Evolutionary conservation across 495 filamentous ascomycete species (phyloP).

Genomic region (Aspergillus kassunensis): DNA sequence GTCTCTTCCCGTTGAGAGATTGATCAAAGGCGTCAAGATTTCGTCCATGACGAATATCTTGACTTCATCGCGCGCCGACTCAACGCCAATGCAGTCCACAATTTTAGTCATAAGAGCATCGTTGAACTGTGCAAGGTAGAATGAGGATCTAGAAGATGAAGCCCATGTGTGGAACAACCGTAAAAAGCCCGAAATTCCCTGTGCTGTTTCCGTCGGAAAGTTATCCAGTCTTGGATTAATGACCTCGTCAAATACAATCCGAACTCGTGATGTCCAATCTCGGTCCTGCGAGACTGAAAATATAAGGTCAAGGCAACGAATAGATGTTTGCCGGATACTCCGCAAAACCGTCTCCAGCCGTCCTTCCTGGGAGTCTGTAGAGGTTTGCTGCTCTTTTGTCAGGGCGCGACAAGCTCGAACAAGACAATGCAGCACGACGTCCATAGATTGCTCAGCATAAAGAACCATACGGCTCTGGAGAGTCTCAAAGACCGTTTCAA

Average conservation of each 20-base stretch:
- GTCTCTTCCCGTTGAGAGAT: slow-evolving; percentile 47
- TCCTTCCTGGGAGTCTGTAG: slow-evolving; percentile 42
- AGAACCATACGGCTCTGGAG: slow-evolving; percentile 64
- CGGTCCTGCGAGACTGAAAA: slow-evolving; percentile 64
- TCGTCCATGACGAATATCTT: slow-evolving; percentile 73
- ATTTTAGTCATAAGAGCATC: slow-evolving; percentile 60
- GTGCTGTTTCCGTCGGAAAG: slow-evolving; percentile 80
- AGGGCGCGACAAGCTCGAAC: slow-evolving; percentile 63
- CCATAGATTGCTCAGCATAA: slow-evolving; percentile 59
- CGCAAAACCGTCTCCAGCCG: slow-evolving; percentile 56
- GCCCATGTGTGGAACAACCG: slow-evolving; percentile 80
- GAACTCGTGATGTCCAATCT: slow-evolving; percentile 67
- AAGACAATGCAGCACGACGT: slow-evolving; percentile 75
- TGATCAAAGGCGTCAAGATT: slow-evolving; percentile 60
- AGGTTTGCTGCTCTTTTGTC: slow-evolving; percentile 30
- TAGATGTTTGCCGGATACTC: slow-evolving; percentile 63
- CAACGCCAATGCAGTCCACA: slow-evolving; percentile 64
- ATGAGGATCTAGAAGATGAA: slow-evolving; percentile 56
- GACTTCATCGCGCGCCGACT: slow-evolving; percentile 82
- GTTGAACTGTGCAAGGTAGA: slow-evolving; percentile 65
- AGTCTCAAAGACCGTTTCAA: slow-evolving; percentile 80
- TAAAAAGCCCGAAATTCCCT: slow-evolving; percentile 78
- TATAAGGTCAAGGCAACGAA: slow-evolving; percentile 75
- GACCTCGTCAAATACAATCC: slow-evolving; percentile 65
- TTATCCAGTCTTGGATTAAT: slow-evolving; percentile 73